Evolutionary conservation across 129 eudicot species (phyloP).

Genomic region (Escallonia rubra): DNA sequence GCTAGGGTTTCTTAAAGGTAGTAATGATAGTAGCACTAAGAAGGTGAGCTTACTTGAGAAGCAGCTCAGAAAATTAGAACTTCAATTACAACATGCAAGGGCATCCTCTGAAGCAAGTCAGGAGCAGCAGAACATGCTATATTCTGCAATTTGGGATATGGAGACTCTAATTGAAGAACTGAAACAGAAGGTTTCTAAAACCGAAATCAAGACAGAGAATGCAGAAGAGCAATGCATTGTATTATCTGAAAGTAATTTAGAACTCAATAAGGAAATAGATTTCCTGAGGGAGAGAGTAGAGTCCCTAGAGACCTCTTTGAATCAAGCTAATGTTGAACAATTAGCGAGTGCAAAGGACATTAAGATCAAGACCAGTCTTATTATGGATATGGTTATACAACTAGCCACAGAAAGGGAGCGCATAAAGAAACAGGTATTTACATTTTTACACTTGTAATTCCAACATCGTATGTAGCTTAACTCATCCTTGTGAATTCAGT

Average conservation of each 20-base stretch:
- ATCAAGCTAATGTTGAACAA: conserved; percentile 47
- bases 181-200: conserved; percentile 69
- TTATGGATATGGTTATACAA: conserved; percentile 73
- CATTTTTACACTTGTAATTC: neutral
- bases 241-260: conserved; percentile 59
- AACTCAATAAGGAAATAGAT: conserved; percentile 56
- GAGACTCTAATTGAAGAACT: conserved; percentile 92
- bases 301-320: conserved; percentile 47
- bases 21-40: conserved; percentile 52
- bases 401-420: conserved; percentile 84
- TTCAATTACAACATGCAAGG: conserved; percentile 60
- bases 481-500: neutral
- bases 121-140: conserved; percentile 88
- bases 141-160: conserved; percentile 98
- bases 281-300: conserved; percentile 45
- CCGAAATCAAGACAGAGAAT: conserved; percentile 66
- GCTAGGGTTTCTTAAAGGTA: conserved; percentile 62
- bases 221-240: conserved; percentile 63
- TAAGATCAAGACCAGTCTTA: conserved; percentile 45
- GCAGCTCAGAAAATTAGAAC: conserved; percentile 72
- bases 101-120: conserved; percentile 81
- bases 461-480: neutral
- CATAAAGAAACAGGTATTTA: conserved; percentile 62
- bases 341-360: conserved; percentile 58
- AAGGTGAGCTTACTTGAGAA: conserved; percentile 73